These are phyloP conservation scores for Sodiomyces alkalinus DNA, from an alignment of 2,329 filamentous ascomycete species.

Conservation along the genomic window DNA sequence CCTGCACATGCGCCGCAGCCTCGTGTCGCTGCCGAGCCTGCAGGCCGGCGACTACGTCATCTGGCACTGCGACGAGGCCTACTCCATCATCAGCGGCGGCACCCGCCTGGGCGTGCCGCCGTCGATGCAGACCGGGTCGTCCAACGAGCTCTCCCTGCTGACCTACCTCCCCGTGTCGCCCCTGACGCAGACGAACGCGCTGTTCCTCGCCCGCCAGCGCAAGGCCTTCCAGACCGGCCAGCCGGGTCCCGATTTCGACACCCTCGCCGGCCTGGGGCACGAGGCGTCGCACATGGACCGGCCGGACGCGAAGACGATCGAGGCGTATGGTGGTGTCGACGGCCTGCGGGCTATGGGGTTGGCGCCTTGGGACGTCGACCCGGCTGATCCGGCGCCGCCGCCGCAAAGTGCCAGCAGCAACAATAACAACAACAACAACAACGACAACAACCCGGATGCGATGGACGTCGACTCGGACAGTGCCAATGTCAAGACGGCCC, in stretches of 20 bases:
- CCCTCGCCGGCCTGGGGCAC: slow-evolving; percentile 31
- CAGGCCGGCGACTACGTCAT: slow-evolving; percentile 42
- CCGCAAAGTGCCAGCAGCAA: too few relatives aligned
- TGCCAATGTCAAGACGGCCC: not conserved
- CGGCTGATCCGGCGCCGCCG: slow-evolving; percentile 14
- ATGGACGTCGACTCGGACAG: slow-evolving; percentile 13
- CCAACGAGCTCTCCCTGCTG: slow-evolving; percentile 28
- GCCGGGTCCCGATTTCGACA: slow-evolving; percentile 40
- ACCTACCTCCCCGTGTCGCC: slow-evolving; percentile 40
- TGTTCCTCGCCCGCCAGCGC: slow-evolving; percentile 25
- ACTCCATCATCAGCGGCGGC: slow-evolving; percentile 32
- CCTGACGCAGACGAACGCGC: slow-evolving; percentile 24
- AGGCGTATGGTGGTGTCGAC: slow-evolving; percentile 31
- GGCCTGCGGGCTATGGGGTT: slow-evolving; percentile 43
- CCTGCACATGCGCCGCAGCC: slow-evolving; percentile 33
- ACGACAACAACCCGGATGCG: slow-evolving; percentile 10
- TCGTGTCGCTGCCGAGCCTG: slow-evolving; percentile 38
- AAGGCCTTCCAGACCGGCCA: slow-evolving; percentile 40
- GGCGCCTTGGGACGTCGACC: slow-evolving; percentile 29
- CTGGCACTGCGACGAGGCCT: slow-evolving; percentile 43
- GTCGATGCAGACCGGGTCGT: slow-evolving; percentile 6
- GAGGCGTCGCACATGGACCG: slow-evolving; percentile 34
- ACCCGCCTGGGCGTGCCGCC: slow-evolving; percentile 15
- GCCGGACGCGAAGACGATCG: slow-evolving; percentile 34
- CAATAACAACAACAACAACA: too few relatives aligned